These are phyloP conservation scores for Corylus americana DNA, from an alignment of 306 rosid species.

Conservation along the genomic window DNA sequence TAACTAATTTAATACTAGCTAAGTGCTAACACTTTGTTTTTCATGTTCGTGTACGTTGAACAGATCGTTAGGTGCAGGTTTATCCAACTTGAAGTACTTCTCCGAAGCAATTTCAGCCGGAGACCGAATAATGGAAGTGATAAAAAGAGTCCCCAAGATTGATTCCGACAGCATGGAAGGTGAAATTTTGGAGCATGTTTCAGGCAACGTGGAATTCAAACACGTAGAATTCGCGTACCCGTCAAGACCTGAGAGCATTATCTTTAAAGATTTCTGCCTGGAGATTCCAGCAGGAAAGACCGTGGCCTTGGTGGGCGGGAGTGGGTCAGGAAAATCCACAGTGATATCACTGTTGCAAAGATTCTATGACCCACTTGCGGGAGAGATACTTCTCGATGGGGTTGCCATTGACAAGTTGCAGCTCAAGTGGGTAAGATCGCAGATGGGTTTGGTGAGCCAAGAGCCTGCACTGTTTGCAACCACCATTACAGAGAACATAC, in stretches of 20 bases:
- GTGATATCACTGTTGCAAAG: slow-evolving; percentile 75
- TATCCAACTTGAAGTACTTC: slow-evolving; percentile 79
- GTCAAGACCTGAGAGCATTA: slow-evolving; percentile 68
- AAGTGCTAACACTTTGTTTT: neutral
- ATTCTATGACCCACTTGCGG: slow-evolving; percentile 78
- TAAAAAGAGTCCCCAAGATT: slow-evolving; percentile 73
- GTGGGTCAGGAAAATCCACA: slow-evolving; percentile 93
- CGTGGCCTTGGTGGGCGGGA: slow-evolving; percentile 78
- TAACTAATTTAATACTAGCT: no score
- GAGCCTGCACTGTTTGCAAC: slow-evolving; percentile 92
- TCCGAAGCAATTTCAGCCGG: slow-evolving; percentile 77
- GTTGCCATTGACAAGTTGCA: slow-evolving; percentile 55
- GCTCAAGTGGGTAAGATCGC: slow-evolving; percentile 83
- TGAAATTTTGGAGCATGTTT: slow-evolving; percentile 42
- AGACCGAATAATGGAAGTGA: slow-evolving; percentile 72
- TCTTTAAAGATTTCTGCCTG: slow-evolving; percentile 55
- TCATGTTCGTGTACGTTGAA: neutral
- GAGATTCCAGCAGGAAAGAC: slow-evolving; percentile 76
- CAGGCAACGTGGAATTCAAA: slow-evolving; percentile 67
- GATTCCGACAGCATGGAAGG: slow-evolving; percentile 80
- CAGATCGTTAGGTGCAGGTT: slow-evolving; percentile 77
- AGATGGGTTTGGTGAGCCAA: slow-evolving; percentile 93
- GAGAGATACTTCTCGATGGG: slow-evolving; percentile 72
- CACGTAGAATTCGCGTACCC: slow-evolving; percentile 73
- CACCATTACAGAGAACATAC: slow-evolving; percentile 70